Evolutionary conservation across 2,329 filamentous ascomycete species (phyloP).

Genomic region (Hymenoscyphus scutula): DNA sequence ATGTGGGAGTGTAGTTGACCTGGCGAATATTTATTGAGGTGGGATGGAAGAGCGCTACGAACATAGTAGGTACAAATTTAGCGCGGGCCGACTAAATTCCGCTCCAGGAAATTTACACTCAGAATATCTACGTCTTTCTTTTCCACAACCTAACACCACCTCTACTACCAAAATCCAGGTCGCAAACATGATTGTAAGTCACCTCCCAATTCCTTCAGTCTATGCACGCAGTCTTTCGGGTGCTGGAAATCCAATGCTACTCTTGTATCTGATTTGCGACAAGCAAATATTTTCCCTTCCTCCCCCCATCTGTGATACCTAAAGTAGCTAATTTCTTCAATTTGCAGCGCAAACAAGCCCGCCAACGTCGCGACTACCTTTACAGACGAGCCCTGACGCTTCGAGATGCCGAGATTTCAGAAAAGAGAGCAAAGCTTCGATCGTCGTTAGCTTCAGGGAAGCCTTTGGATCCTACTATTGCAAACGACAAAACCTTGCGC

Average conservation of each 20-base stretch:
- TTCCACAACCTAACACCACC: conserved; percentile 6
- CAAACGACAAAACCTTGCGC: conserved; percentile 79
- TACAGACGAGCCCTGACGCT: conserved; percentile 85
- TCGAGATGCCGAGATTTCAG: conserved; percentile 86
- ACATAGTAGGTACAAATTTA: conserved; percentile 18
- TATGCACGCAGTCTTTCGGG: not conserved
- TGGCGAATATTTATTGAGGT: conserved; percentile 15
- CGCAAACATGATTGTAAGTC: conserved; percentile 33
- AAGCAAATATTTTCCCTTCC: conserved; percentile 4
- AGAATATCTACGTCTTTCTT: not conserved
- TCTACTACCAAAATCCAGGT: conserved; percentile 8
- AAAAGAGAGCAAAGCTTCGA: conserved; percentile 85
- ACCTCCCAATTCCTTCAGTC: not conserved
- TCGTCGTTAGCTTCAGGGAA: conserved; percentile 86
- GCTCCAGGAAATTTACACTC: conserved; percentile 25
- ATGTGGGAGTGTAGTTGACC: not conserved
- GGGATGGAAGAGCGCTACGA: conserved; percentile 20
- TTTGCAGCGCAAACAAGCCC: conserved; percentile 64
- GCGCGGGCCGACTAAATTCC: conserved; percentile 22
- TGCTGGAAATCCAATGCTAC: not conserved
- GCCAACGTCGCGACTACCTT: conserved; percentile 82
- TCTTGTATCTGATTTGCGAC: conserved; percentile 8
- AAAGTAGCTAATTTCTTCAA: conserved; percentile 5
- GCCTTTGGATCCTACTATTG: conserved; percentile 75
- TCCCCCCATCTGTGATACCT: conserved; percentile 1